Conservation (phyloP, 1,284 basidiomycete genomes). For the Pseudozyma flocculosa region DNA sequence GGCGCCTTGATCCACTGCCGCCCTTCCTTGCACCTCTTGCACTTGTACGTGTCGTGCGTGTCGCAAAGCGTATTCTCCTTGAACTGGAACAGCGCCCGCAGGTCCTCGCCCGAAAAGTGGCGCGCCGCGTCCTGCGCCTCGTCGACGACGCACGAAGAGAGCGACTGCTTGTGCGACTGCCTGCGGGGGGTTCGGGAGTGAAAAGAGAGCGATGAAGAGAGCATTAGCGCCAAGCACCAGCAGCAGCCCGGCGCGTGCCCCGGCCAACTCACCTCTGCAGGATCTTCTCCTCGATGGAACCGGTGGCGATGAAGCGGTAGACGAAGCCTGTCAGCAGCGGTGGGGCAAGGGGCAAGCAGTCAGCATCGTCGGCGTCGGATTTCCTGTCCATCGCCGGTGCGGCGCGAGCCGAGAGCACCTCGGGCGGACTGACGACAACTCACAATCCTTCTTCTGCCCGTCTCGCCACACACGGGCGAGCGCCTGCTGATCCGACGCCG, state of each 20-base stretch:
- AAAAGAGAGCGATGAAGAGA: no score
- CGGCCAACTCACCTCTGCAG: slow-evolving; percentile 69
- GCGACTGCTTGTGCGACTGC: slow-evolving; percentile 85
- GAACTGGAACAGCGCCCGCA: slow-evolving; percentile 88
- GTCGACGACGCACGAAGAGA: slow-evolving; percentile 95
- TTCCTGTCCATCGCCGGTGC: no score
- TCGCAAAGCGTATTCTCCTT: slow-evolving; percentile 85
- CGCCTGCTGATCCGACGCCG: slow-evolving; percentile 96
- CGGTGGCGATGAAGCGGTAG: slow-evolving; percentile 95
- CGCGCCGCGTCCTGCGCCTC: slow-evolving; percentile 94
- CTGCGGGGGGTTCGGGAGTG: slow-evolving; percentile 52
- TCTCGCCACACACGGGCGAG: slow-evolving; percentile 99
- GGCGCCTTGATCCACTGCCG: slow-evolving; percentile 79
- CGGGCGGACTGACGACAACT: no score
- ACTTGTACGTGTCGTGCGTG: slow-evolving; percentile 79
- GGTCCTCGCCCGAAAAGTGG: slow-evolving; percentile 86
- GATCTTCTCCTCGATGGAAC: slow-evolving; percentile 98
- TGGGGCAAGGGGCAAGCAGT: not conserved
- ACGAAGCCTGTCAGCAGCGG: slow-evolving; percentile 74
- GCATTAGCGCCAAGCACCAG: no score
- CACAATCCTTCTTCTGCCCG: slow-evolving; percentile 83
- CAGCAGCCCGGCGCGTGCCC: no score
- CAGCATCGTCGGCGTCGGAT: no score
- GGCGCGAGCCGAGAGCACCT: no score
- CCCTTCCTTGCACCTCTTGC: slow-evolving; percentile 87